Evolutionary conservation across 2,329 filamentous ascomycete genomes (phyloP).

Genomic region (Amphichorda felina): DNA sequence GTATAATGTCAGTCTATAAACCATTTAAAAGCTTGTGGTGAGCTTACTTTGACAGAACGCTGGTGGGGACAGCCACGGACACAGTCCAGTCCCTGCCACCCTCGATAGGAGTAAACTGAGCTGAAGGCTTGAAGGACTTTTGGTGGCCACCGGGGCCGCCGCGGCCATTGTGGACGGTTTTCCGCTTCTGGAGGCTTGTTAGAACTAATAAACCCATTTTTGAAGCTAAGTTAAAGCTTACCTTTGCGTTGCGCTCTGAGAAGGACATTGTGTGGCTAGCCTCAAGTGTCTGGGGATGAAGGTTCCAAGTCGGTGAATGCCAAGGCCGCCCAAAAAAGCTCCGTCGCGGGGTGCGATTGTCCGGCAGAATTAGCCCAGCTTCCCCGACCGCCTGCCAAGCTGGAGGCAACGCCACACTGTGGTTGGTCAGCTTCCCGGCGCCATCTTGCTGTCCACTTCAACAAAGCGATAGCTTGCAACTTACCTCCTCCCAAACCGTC

Average conservation of each 20-base stretch:
- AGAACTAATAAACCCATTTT: too few relatives aligned
- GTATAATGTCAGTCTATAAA: constrained; percentile 1
- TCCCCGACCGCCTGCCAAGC: constrained; percentile 6
- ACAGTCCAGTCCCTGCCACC: constrained; percentile 59
- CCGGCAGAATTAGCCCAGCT: constrained; percentile 5
- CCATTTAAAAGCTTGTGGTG: too few relatives aligned
- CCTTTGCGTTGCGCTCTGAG: constrained; percentile 19
- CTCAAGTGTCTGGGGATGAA: too few relatives aligned
- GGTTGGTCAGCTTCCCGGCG: constrained; percentile 9
- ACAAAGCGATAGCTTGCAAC: background rate
- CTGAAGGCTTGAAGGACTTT: constrained; percentile 53
- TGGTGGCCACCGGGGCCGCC: constrained; percentile 21
- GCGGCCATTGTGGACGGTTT: constrained; percentile 28
- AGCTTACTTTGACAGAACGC: constrained; percentile 59
- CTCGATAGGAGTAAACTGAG: constrained; percentile 52
- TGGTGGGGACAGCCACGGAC: constrained; percentile 68
- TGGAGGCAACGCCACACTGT: constrained; percentile 1
- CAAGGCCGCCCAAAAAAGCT: constrained; percentile 4
- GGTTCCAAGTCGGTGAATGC: background rate
- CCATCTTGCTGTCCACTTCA: constrained; percentile 2
- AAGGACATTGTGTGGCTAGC: constrained; percentile 17
- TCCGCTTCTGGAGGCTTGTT: constrained; percentile 31
- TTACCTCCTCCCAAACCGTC: background rate
- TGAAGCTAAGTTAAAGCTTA: too few relatives aligned
- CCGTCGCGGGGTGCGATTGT: background rate